Evolutionary conservation across 352 stramenopile genomes (phyloP).

Genomic region (Phytophthora nicotianae): DNA sequence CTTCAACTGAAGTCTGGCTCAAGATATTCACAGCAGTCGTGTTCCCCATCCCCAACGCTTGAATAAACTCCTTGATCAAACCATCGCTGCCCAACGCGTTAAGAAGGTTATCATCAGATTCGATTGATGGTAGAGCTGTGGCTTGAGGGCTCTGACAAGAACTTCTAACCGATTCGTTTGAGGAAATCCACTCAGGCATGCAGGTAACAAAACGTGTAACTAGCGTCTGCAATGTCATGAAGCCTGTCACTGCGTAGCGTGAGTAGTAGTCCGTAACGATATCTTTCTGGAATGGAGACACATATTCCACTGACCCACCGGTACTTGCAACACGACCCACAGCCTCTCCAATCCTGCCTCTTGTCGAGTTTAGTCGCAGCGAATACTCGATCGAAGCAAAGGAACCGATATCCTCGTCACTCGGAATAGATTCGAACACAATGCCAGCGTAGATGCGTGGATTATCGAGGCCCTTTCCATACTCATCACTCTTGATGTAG

Average conservation of each 20-base stretch:
- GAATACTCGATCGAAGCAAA: background rate
- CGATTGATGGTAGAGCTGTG: background rate
- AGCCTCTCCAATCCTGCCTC: background rate
- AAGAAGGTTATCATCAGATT: background rate
- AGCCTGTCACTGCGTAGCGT: background rate
- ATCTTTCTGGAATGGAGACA: background rate
- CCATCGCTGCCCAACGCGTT: background rate
- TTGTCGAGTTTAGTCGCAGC: background rate
- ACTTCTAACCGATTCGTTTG: background rate
- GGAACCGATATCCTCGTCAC: background rate
- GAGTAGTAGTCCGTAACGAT: background rate
- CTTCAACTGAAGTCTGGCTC: background rate
- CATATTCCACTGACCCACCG: background rate
- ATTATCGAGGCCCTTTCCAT: background rate
- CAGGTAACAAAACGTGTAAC: background rate
- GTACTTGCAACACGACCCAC: background rate
- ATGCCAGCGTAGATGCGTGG: background rate
- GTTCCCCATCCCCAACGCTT: too few relatives aligned
- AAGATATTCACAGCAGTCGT: too few relatives aligned
- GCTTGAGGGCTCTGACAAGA: background rate
- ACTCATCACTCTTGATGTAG: background rate
- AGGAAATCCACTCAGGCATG: background rate
- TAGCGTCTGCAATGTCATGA: background rate
- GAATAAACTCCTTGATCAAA: too few relatives aligned
- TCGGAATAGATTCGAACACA: background rate